Conservation (phyloP, 2,329 filamentous ascomycete genomes). For the Fusarium pseudocircinatum region DNA sequence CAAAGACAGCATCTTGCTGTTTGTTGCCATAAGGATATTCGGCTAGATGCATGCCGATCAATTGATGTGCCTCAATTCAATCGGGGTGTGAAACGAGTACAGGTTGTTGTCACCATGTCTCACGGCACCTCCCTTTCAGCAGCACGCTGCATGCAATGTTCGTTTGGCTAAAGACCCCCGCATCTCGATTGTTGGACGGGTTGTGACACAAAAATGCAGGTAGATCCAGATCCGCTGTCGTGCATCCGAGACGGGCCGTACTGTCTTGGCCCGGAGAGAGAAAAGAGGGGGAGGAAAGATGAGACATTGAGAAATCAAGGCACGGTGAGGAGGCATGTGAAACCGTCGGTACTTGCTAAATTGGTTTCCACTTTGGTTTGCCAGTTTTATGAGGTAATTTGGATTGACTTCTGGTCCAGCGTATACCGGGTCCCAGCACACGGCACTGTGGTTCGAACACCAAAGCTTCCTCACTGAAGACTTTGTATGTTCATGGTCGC, state of each 20-base stretch:
- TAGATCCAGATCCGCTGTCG: neutral
- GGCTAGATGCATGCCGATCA: neutral
- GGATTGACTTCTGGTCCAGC: neutral
- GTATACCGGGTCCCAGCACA: neutral
- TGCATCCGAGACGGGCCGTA: neutral
- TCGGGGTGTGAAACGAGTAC: neutral
- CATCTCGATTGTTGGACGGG: neutral
- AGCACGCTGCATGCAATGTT: neutral
- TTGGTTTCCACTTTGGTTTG: accelerated
- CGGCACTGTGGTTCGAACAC: neutral
- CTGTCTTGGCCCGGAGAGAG: neutral
- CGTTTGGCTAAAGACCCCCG: neutral
- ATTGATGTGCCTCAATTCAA: neutral
- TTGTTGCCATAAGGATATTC: neutral
- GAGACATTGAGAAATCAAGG: neutral
- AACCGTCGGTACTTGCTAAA: accelerated
- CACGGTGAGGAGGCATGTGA: neutral
- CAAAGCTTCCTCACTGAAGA: neutral
- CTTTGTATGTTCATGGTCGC: accelerated
- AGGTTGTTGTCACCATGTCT: neutral
- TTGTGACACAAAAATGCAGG: neutral
- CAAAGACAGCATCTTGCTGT: accelerated
- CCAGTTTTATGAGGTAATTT: neutral
- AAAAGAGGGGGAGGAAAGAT: neutral
- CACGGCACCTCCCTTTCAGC: neutral